Evolutionary conservation across 495 filamentous ascomycete genomes (phyloP), one percentile per base, ranked within the genome.

Genomic region (Hypoxylon rickii): DNA sequence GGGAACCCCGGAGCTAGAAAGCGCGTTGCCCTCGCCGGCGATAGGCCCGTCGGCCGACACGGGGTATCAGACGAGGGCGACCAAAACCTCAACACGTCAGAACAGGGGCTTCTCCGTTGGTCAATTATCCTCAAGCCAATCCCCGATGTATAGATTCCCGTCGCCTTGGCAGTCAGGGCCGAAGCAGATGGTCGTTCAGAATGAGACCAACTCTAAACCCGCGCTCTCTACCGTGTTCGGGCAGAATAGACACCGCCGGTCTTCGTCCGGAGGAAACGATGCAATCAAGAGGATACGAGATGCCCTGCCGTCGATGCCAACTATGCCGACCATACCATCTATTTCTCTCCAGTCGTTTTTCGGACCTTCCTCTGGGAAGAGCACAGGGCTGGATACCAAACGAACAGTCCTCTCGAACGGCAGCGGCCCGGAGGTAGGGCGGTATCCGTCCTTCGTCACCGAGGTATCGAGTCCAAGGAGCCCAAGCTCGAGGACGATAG

Each of bases 341-440:
- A 75, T 84, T 55, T 77, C 83, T 12, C 74, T 82, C 12, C 73
- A 77, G 10, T 76, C 79, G 0, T 81, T 82, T 18, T 74, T 83
- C 1, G 60, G 41, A 19, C 68, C 67, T 17, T 71, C 68, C 5
- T 54, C 56, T 3, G n/a, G 37, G 3, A 68, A 66, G 37, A 44
- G 15, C 31, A 22, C 21, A 24, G 58, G 63, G 12, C 21, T 44
- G 0, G 65, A 68, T 61, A 22, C 16, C 10, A 66, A 58, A 24
- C 61, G 26, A 12, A 1, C 44, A 19, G 3, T 44, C 1, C 24
- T 29, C 24, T 47, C 50, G 3, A 44, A 47, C 20, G 59, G 63
- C 16, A 40, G 63, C 12, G n/a, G 39, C 5, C 16, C 72, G 66
- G 51, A 73, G 64, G n/a, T 65, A 55, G 40, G 51, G 32, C 48